A percentile compares a stretch with the other conserved stretches of the same genome.
Evolutionary conservation across 768 basidiomycete species (phyloP).

Genomic region (Lactarius trivialis): DNA sequence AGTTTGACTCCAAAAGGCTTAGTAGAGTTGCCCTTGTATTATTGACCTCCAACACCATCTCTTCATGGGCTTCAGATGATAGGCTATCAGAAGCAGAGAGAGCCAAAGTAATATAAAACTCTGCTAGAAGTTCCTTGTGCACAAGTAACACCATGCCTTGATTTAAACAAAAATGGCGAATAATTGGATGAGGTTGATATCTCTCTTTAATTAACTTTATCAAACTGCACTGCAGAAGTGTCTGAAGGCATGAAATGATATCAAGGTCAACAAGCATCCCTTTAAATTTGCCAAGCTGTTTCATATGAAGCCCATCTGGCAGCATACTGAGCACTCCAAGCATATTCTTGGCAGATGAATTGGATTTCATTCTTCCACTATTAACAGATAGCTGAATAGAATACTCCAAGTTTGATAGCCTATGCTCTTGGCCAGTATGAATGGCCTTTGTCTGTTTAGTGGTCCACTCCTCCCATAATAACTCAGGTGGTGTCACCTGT

Average conservation of each 20-base stretch:
- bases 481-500: not conserved
- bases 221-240: not conserved
- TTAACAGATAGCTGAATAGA: not conserved
- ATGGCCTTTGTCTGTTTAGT: not conserved
- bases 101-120: not conserved
- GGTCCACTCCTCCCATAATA: not conserved
- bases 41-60: not conserved
- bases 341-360: not conserved
- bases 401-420: not conserved
- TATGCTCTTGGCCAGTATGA: not conserved
- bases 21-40: not conserved
- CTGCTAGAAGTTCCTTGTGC: not conserved
- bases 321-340: not conserved
- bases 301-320: not conserved
- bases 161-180: not conserved
- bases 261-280: not conserved
- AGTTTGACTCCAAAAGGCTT: not conserved
- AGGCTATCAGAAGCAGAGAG: not conserved
- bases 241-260: not conserved
- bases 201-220: not conserved
- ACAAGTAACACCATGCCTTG: not conserved
- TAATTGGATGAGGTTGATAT: not conserved
- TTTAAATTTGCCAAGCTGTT: not conserved
- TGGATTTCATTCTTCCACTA: not conserved
- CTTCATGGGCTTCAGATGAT: not conserved